Conservation (phyloP, 2,329 filamentous ascomycete genomes). For the Juglanconis juglandina region DNA sequence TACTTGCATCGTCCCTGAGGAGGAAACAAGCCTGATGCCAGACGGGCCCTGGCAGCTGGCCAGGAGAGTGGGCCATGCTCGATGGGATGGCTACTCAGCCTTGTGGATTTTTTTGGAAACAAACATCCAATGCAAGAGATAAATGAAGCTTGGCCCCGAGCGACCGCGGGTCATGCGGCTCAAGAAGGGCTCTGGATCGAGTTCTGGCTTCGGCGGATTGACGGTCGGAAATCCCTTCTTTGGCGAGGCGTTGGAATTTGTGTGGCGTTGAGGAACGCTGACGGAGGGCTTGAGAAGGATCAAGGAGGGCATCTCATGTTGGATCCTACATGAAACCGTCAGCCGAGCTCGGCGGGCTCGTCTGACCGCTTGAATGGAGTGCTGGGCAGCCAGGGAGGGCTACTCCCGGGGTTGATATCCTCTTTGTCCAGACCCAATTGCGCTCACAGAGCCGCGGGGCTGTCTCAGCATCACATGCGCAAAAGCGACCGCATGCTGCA, state of each 20-base stretch:
- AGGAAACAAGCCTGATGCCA: background rate
- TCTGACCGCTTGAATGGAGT: background rate
- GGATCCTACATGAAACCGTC: background rate
- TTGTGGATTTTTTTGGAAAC: conserved; percentile 9
- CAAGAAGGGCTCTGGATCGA: background rate
- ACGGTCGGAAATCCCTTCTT: background rate
- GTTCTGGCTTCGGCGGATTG: background rate
- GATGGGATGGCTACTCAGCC: background rate
- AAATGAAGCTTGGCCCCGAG: background rate
- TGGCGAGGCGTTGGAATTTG: background rate
- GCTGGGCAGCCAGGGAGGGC: no score
- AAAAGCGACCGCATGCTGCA: no score
- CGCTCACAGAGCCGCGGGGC: no score
- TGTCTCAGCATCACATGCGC: no score
- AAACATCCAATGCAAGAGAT: background rate
- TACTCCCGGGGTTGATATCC: no score
- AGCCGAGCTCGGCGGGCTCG: no score
- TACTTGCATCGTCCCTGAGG: no score
- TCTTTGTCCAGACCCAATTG: no score
- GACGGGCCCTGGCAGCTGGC: conserved; percentile 1
- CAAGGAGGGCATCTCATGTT: background rate
- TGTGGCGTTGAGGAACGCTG: background rate
- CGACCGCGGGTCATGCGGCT: background rate
- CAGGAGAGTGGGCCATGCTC: background rate
- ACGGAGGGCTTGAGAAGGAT: background rate